Base-by-base conservation (phyloP, 1,284 basidiomycete species). In the Irpex rosettiformis region DNA sequence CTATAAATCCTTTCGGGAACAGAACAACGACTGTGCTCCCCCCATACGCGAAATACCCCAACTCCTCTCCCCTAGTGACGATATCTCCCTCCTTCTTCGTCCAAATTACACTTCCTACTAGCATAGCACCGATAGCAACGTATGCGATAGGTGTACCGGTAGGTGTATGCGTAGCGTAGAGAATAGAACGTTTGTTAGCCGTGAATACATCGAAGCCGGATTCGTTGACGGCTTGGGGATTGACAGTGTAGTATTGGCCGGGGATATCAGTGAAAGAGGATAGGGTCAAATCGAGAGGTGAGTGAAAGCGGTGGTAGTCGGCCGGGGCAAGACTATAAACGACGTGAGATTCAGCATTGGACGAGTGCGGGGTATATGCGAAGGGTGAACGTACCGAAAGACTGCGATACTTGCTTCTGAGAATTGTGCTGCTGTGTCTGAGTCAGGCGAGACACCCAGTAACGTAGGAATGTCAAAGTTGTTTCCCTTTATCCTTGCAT, bases 271-370 rank as follows among this genome's bases (percentile, higher is more conserved):
- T 77, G 2, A 79, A 71, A n/a, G 79, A 76, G 18, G 76, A 77
- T 2, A 85, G 64, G 24, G 74, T 78, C 21, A 81, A 89, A 56
- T 88, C 84, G 25, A 88, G 77, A 1, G 91, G 92, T 27, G 83
- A 83, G 66, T 94, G 93, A 79, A 92, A 94, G 22, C 92, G 84
- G 68, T 94, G 92, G 66, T 94, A 94, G 69, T 94, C 93, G 37
- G 87, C 84, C 0, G 91, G 92, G 0, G 91, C 90, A 16, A 93
- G 80, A 21, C 89, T 80, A 30, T 24, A 16, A 6, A 18, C 6
- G 2, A 18, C 1, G 16, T 45, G n/a, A 45, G 13, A 2, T n/a
- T 27, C 22, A 11, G 11, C 8, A 13, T 33, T 24, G 11, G 33
- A 3, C 24, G 52, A 47, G 24, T 43, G 30, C 3, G 4, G 11